Conservation (phyloP, 805 yeast genomes). For the Sugiyamaella valdiviana region DNA sequence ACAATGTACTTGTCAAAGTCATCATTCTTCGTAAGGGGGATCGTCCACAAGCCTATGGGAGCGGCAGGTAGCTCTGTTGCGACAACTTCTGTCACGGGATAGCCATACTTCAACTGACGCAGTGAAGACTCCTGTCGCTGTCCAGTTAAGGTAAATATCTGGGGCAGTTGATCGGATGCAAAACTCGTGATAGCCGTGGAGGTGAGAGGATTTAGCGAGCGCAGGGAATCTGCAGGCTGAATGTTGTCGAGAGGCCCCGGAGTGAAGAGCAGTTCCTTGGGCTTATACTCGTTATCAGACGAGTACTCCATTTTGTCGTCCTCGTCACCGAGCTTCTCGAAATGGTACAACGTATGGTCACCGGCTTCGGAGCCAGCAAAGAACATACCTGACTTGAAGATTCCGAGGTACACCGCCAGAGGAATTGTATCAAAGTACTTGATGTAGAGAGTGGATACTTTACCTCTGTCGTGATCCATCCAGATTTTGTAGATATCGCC, state of each 20-base stretch:
- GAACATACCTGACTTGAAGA: conserved; percentile 70
- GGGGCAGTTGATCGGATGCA: conserved; percentile 34
- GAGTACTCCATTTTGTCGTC: conserved; percentile 35
- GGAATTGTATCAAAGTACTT: conserved; percentile 77
- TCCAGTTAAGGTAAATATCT: conserved; percentile 41
- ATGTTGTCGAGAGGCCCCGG: conserved; percentile 44
- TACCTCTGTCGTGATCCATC: conserved; percentile 37
- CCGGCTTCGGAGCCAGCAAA: conserved; percentile 60
- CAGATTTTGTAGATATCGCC: conserved; percentile 76
- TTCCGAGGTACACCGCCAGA: conserved; percentile 45
- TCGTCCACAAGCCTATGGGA: conserved; percentile 60
- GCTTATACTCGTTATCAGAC: conserved; percentile 27
- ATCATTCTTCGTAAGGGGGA: conserved; percentile 43
- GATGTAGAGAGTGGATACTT: conserved; percentile 41
- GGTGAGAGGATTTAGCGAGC: conserved; percentile 49
- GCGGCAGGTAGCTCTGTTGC: conserved; percentile 67
- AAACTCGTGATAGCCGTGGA: conserved; percentile 34
- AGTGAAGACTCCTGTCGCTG: conserved; percentile 39
- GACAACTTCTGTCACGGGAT: conserved; percentile 56
- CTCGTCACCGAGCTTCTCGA: conserved; percentile 66
- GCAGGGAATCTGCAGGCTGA: conserved; percentile 47
- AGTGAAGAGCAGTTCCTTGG: conserved; percentile 11
- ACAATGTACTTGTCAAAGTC: conserved; percentile 57
- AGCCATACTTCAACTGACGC: conserved; percentile 49
- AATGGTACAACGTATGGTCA: conserved; percentile 67